Conservation (phyloP, 768 basidiomycete genomes). For the Gymnopilus dilepis region DNA sequence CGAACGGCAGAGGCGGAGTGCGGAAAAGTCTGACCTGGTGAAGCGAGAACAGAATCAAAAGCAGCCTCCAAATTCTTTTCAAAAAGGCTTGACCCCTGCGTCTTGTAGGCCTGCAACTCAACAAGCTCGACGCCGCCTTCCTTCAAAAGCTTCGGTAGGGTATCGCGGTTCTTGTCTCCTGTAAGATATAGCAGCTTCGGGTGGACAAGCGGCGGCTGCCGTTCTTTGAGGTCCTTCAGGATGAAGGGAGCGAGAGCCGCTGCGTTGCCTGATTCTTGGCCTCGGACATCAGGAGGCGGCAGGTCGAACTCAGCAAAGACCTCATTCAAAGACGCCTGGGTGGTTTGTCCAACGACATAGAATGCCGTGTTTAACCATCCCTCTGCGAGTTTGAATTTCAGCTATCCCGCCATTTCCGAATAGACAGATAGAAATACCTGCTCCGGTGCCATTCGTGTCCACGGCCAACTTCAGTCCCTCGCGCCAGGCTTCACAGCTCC, state of each 20-base stretch:
- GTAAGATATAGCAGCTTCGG: conserved; percentile 71
- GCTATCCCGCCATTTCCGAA: conserved; percentile 9
- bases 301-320: conserved; percentile 28
- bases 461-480: conserved; percentile 40
- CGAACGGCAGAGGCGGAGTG: neutral
- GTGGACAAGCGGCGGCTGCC: conserved; percentile 7
- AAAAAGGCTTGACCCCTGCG: conserved; percentile 60
- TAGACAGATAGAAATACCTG: conserved; percentile 25
- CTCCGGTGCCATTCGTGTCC: neutral
- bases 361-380: conserved; percentile 69
- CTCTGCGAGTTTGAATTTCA: conserved; percentile 27
- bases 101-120: conserved; percentile 72
- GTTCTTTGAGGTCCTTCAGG: conserved; percentile 37
- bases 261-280: conserved; percentile 66
- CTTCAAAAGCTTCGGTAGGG: conserved; percentile 55
- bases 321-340: conserved; percentile 51
- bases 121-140: conserved; percentile 51
- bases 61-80: conserved; percentile 41
- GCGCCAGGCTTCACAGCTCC: conserved; percentile 77
- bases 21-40: conserved; percentile 4
- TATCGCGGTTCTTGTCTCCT: conserved; percentile 87
- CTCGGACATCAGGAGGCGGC: conserved; percentile 37
- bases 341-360: conserved; percentile 78
- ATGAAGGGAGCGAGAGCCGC: conserved; percentile 72
- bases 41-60: conserved; percentile 33